Base-by-base conservation (phyloP, 2,329 filamentous ascomycete genomes). In the Dactylellina cionopaga region DNA sequence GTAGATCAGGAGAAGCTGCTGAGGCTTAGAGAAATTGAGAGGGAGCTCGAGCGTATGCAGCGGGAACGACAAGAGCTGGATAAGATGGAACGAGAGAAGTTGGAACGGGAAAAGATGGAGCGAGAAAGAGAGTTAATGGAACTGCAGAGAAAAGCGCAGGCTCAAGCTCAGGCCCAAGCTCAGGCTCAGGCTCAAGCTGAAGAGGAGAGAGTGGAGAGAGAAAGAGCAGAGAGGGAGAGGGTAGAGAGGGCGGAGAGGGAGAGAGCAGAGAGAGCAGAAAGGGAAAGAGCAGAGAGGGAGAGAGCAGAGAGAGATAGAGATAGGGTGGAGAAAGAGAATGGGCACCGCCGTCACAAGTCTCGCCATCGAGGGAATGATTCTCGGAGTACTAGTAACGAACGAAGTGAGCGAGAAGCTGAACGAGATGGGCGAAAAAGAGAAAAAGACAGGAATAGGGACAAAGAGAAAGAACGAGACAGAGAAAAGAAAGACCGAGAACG, bases 311-410 rank as follows among this genome's bases (percentile, higher is more conserved):
- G 19, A 49, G 11, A 7, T 11, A 9, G 10, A 10, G 10, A n/a
- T n/a, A n/a, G n/a, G n/a, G n/a, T n/a, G n/a, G 65, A 55, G 27
- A 70, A 54, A 25, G 55, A 63, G 13, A 41, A 27, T 5, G 39
- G 44, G 13, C 43, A 25, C 7, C 64, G 49, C 11, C 39, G 56
- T 11, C 65, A 62, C n/a, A 63, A 51, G n/a, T 71, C 66, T 19
- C 66, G 58, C 13, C 58, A 49, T 29, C 58, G 58, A 10, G 55
- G 43, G 5, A 41, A 69, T 15, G 43, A 63, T 24, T 62, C 65
- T 17, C 29, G 58, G 17, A 71, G 66, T 29, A 58, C 66, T 10
- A 71, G 66, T 37, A 63, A 51, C 25, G 66, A 64, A 31, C 47
- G 39, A 22, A 62, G 47, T 19, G 65, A 56, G 15, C 59, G 66